Evolutionary conservation across 306 rosid species (phyloP).

Genomic region (Rosa chinensis): DNA sequence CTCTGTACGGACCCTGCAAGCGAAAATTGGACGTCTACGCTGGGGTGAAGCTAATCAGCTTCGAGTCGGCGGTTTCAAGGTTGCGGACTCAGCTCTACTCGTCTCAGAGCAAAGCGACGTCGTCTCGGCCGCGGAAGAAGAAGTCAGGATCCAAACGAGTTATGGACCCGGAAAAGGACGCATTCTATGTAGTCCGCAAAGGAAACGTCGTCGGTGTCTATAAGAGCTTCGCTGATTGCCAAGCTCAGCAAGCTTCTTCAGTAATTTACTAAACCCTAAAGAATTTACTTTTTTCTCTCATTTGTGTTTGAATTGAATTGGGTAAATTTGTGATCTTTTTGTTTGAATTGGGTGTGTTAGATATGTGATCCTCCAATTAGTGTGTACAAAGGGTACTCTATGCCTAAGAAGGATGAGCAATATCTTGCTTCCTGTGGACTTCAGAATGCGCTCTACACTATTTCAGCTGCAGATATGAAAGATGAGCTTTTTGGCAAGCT

Average conservation of each 20-base stretch:
- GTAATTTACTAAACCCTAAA: slow-evolving; percentile 33
- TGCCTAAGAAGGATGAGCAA: slow-evolving; percentile 61
- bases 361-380: slow-evolving; percentile 83
- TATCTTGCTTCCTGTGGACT: slow-evolving; percentile 73
- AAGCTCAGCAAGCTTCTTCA: slow-evolving; percentile 83
- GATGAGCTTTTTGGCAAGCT: slow-evolving; percentile 67
- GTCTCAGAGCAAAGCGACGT: slow-evolving; percentile 25
- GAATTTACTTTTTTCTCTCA: neutral
- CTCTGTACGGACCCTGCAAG: slow-evolving; percentile 36
- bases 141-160: slow-evolving; percentile 38
- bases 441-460: slow-evolving; percentile 76
- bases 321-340: neutral
- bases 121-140: slow-evolving; percentile 34
- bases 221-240: slow-evolving; percentile 58
- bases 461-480: slow-evolving; percentile 68
- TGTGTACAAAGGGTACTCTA: slow-evolving; percentile 71
- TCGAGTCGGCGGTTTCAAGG: slow-evolving; percentile 32
- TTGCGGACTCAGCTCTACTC: slow-evolving; percentile 59
- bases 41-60: slow-evolving; percentile 24
- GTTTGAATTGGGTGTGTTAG: slow-evolving; percentile 40
- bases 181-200: slow-evolving; percentile 78
- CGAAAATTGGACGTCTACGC: slow-evolving; percentile 3
- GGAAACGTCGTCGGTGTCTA: slow-evolving; percentile 83
- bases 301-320: neutral
- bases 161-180: slow-evolving; percentile 60